These are phyloP conservation scores for Acidiella bohemica DNA, from an alignment of 495 filamentous ascomycete genomes.

Conservation along the genomic window DNA sequence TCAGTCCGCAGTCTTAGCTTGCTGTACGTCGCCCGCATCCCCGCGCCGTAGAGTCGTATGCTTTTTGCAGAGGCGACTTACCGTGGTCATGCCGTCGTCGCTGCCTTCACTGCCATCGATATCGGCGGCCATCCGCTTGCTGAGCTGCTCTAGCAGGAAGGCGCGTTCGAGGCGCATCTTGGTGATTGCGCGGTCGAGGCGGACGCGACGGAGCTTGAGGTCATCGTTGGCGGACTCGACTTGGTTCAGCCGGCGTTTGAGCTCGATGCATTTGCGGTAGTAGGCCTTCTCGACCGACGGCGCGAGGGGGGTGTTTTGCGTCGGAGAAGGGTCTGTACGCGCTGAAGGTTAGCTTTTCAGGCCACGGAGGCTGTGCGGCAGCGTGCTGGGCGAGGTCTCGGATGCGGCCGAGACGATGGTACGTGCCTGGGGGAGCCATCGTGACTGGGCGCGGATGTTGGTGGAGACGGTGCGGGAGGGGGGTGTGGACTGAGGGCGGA, in stretches of 20 bases:
- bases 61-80: conserved; percentile 28
- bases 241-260: conserved; percentile 80
- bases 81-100: conserved; percentile 49
- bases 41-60: background rate
- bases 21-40: background rate
- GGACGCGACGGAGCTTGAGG: conserved; percentile 60
- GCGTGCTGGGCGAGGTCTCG: too few relatives aligned
- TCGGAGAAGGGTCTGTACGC: too few relatives aligned
- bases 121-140: conserved; percentile 71
- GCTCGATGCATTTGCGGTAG: conserved; percentile 88
- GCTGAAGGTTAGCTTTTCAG: too few relatives aligned
- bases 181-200: conserved; percentile 66
- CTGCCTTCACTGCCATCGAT: conserved; percentile 62
- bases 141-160: conserved; percentile 77
- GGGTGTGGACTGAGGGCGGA: too few relatives aligned
- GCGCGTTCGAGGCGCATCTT: conserved; percentile 85
- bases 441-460: too few relatives aligned
- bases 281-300: conserved; percentile 94
- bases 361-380: too few relatives aligned
- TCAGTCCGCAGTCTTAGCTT: too few relatives aligned
- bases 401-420: too few relatives aligned
- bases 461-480: too few relatives aligned
- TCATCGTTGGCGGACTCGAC: conserved; percentile 80
- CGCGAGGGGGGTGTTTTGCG: conserved; percentile 54
- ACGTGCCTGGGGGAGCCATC: too few relatives aligned